These are phyloP conservation scores for Chaetothyriales sp. DNA, from an alignment of 2,329 filamentous ascomycete species.

Conservation along the genomic window DNA sequence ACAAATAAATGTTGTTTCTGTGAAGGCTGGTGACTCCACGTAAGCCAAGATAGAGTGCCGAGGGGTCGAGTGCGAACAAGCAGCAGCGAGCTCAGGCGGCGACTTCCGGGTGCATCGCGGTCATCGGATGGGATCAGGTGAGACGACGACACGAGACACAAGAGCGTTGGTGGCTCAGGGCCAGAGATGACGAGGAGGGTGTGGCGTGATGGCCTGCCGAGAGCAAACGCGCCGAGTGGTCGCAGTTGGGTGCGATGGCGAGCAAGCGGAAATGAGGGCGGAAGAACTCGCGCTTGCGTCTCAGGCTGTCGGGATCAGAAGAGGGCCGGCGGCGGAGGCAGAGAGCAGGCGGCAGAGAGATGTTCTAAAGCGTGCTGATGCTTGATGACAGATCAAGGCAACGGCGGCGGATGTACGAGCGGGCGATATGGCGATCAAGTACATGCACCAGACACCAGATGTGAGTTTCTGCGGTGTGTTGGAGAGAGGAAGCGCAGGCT, in stretches of 20 bases:
- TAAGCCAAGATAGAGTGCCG: not conserved
- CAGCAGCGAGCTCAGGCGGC: not conserved
- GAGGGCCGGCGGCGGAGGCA: not conserved
- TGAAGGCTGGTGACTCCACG: not conserved
- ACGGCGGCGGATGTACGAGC: not conserved
- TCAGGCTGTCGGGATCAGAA: not conserved
- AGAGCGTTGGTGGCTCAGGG: not conserved
- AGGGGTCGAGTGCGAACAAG: not conserved
- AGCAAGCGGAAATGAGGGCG: not conserved
- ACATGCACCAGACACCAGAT: not conserved
- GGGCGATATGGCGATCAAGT: not conserved
- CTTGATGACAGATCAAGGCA: not conserved
- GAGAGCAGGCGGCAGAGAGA: not conserved
- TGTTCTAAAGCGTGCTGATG: not conserved
- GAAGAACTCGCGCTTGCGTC: not conserved
- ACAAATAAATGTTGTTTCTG: not conserved
- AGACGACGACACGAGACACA: not conserved
- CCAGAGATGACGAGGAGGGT: not conserved
- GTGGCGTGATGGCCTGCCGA: not conserved
- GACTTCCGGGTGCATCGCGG: not conserved
- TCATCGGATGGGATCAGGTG: not conserved
- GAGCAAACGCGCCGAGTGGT: not conserved
- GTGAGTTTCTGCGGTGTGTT: not conserved
- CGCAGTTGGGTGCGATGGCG: not conserved
- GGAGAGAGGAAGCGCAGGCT: slow-evolving; percentile 1